Percentiles rank a stretch among this genome's conserved stretches.
These are phyloP conservation scores for Globisporangium heterothallicum DNA, from an alignment of 352 stramenopile genomes.

Conservation along the genomic window DNA sequence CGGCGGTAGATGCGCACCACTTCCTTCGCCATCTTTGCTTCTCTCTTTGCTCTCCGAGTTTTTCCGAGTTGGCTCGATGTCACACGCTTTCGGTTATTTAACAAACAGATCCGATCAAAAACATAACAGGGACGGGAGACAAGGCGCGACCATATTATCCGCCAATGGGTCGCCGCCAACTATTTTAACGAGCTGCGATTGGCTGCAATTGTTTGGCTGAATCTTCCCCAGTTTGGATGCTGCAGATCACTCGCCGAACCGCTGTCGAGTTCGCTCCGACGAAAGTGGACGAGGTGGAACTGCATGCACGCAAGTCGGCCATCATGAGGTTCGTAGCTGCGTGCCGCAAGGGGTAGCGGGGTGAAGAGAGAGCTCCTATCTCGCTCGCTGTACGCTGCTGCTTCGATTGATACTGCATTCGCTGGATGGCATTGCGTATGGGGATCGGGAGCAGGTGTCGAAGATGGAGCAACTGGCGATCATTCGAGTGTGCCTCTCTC, in stretches of 20 bases:
- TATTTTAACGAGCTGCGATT: background rate
- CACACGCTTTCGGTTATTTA: too few relatives aligned
- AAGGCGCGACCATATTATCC: background rate
- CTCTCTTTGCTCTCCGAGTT: too few relatives aligned
- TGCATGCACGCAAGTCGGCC: slow-evolving; percentile 13
- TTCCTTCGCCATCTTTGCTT: slow-evolving; percentile 27
- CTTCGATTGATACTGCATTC: background rate
- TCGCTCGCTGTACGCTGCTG: background rate
- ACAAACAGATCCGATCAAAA: background rate
- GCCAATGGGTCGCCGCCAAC: background rate
- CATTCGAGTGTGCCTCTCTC: background rate
- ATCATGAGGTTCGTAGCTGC: slow-evolving; percentile 39
- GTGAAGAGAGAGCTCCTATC: background rate
- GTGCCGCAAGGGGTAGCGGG: background rate
- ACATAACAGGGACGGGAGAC: background rate
- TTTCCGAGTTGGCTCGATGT: too few relatives aligned
- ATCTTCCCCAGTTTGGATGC: slow-evolving; percentile 10
- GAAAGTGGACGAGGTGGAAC: slow-evolving; percentile 1
- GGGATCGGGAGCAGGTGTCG: too few relatives aligned
- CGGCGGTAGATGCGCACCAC: slow-evolving; percentile 76
- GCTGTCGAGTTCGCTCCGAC: background rate
- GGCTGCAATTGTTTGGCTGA: background rate
- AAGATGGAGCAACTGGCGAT: too few relatives aligned
- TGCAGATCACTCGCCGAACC: background rate
- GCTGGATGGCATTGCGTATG: background rate